Evolutionary conservation across 2,329 filamentous ascomycete genomes (phyloP), one percentile per base, ranked within the genome.

Genomic region (Lasiodiplodia gonubiensis): DNA sequence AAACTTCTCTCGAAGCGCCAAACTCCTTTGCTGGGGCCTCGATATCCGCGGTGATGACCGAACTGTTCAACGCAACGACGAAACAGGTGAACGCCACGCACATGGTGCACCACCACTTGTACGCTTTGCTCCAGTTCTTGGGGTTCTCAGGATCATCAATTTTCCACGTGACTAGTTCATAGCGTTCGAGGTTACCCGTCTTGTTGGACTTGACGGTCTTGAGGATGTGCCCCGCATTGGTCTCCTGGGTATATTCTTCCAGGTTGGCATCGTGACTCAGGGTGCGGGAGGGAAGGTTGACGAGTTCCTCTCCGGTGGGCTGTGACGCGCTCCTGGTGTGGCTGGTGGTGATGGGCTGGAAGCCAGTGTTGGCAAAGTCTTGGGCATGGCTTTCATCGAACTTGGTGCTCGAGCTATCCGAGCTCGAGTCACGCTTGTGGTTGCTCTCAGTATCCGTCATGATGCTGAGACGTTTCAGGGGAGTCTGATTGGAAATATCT

Each of bases 61-160:
- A 88, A 59, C 89, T 92, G 72, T 83, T 80, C 71, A 83, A 81
- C 1, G 81, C 82, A 4, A 83, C 80, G 3, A 79, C 79, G 68
- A 84, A 83, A 71, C 81, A 83, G 1, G 81, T 82, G 0, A 81
- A 37, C 0, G 93, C 91, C 0, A 97, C 92, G 18, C 92, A 88
- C 90, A 96, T 93, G 27, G 93, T 97, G 74, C 88, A 90, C 73
- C 74, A 80, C 92, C 92, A 94, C 79, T 94, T 95, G 77, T 83
- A 90, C 1, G 80, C 82, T 77, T 92, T 93, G 67, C 86, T 88
- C 91, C 91, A 95, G 78, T 94, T 95, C 84, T 94, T 94, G 0
- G 92, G 92, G 74, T 94, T 94, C 70, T 89, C 90, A 0, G 87
- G 86, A 75, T 95, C 92, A 68, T 88, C 81, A 2, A 89, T 84